These are phyloP conservation scores for Starmerella etchellsii DNA, from an alignment of 805 yeast genomes.

Conservation along the genomic window DNA sequence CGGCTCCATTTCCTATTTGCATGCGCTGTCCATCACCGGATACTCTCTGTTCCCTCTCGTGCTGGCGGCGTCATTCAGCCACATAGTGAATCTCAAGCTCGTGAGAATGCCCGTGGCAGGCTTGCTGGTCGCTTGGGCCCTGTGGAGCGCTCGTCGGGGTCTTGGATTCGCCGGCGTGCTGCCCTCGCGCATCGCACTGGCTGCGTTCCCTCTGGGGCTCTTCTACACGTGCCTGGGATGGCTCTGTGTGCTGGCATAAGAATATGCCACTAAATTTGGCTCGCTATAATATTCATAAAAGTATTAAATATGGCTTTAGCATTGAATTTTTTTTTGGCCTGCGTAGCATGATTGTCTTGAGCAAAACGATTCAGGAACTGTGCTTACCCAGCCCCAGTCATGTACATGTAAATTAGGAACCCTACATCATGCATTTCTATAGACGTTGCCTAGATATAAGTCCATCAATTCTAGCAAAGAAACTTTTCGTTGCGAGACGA, in stretches of 20 bases:
- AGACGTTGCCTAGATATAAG: no score
- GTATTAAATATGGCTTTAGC: no score
- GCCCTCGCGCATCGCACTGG: constrained; percentile 47
- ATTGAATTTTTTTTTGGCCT: no score
- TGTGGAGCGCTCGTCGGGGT: constrained; percentile 49
- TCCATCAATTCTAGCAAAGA: no score
- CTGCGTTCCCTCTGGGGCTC: constrained; percentile 53
- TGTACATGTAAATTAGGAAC: no score
- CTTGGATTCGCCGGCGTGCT: constrained; percentile 50
- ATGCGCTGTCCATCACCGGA: constrained; percentile 58
- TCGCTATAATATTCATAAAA: no score
- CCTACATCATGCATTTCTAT: no score
- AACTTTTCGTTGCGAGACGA: neutral
- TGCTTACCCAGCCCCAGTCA: no score
- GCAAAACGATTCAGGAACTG: no score
- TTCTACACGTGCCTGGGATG: constrained; percentile 52
- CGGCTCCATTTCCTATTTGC: constrained; percentile 49
- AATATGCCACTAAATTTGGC: no score
- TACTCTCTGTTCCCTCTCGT: constrained; percentile 58
- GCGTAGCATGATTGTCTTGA: no score
- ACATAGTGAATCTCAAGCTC: constrained; percentile 37
- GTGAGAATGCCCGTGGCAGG: constrained; percentile 37
- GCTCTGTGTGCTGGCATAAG: constrained; percentile 46
- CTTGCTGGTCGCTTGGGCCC: constrained; percentile 46
- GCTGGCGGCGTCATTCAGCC: constrained; percentile 38